Conservation (phyloP, 805 yeast genomes). For the Metschnikowia hibisci region DNA sequence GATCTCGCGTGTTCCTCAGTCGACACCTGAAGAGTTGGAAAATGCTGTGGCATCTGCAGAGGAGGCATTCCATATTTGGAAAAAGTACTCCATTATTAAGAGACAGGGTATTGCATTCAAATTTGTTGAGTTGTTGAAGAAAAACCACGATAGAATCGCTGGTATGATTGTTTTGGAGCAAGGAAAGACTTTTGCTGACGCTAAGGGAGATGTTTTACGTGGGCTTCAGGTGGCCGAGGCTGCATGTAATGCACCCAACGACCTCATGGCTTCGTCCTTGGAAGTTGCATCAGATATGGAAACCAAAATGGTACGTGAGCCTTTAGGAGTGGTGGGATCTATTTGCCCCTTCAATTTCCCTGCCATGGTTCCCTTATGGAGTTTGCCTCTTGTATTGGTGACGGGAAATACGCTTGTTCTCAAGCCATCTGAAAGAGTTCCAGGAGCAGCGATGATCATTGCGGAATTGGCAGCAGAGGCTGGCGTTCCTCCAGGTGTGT, state of each 20-base stretch:
- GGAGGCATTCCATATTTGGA: conserved; percentile 58
- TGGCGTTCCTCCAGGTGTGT: conserved; percentile 71
- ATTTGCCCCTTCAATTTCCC: conserved; percentile 83
- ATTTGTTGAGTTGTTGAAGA: conserved; percentile 58
- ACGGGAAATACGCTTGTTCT: conserved; percentile 70
- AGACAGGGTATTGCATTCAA: conserved; percentile 74
- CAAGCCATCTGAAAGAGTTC: conserved; percentile 64
- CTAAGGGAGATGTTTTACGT: conserved; percentile 67
- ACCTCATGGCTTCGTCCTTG: conserved; percentile 57
- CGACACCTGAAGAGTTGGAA: conserved; percentile 60
- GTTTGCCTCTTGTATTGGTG: conserved; percentile 56
- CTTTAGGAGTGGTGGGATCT: conserved; percentile 72
- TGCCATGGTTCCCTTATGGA: conserved; percentile 73
- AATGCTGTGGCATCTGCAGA: conserved; percentile 64
- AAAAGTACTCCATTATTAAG: conserved; percentile 50
- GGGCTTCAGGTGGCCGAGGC: conserved; percentile 80
- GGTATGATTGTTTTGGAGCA: conserved; percentile 47
- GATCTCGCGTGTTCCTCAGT: conserved; percentile 68
- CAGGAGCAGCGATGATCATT: conserved; percentile 74
- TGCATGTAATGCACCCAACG: conserved; percentile 62
- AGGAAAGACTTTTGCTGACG: conserved; percentile 73
- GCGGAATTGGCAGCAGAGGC: conserved; percentile 71
- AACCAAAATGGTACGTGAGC: conserved; percentile 70
- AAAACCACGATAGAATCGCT: conserved; percentile 67
- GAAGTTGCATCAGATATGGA: conserved; percentile 75